phyloP scores from a whole-genome alignment of 805 yeast genomes.

The Saccharomycodes ludwigii region DNA sequence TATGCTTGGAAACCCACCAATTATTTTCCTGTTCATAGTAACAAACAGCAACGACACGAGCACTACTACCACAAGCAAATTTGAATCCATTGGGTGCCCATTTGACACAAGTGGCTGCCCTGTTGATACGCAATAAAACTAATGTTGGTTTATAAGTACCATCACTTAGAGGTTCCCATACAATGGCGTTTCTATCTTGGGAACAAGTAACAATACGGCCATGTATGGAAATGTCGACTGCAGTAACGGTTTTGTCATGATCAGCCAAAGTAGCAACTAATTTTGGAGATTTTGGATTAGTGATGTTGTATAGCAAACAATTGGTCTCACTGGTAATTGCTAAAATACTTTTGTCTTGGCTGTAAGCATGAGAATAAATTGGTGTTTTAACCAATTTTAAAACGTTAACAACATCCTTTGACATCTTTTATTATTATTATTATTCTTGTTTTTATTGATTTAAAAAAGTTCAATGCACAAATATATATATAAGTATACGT shows the following conservation, averaged over 20 bases:
- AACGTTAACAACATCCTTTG: constrained; percentile 20
- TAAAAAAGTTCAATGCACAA: neutral
- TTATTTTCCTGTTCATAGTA: constrained; percentile 92
- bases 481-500: too few relatives aligned
- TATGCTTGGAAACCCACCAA: constrained; percentile 99
- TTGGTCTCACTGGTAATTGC: constrained; percentile 75
- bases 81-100: constrained; percentile 96
- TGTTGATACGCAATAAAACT: constrained; percentile 80
- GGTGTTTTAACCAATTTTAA: constrained; percentile 72
- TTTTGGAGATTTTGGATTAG: constrained; percentile 30
- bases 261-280: constrained; percentile 58
- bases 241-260: constrained; percentile 90
- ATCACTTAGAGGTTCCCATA: constrained; percentile 71
- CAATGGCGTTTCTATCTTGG: constrained; percentile 94
- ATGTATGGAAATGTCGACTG: constrained; percentile 79
- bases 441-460: neutral
- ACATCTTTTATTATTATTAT: constrained; percentile 9
- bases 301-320: constrained; percentile 61
- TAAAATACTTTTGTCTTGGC: constrained; percentile 47
- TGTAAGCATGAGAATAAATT: constrained; percentile 84
- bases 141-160: constrained; percentile 71
- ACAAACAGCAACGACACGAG: constrained; percentile 88
- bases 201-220: constrained; percentile 94
- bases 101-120: constrained; percentile 88
- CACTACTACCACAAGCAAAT: constrained; percentile 96